Conservation (phyloP, 2,329 filamentous ascomycete genomes). For the Exophiala oligosperma region DNA sequence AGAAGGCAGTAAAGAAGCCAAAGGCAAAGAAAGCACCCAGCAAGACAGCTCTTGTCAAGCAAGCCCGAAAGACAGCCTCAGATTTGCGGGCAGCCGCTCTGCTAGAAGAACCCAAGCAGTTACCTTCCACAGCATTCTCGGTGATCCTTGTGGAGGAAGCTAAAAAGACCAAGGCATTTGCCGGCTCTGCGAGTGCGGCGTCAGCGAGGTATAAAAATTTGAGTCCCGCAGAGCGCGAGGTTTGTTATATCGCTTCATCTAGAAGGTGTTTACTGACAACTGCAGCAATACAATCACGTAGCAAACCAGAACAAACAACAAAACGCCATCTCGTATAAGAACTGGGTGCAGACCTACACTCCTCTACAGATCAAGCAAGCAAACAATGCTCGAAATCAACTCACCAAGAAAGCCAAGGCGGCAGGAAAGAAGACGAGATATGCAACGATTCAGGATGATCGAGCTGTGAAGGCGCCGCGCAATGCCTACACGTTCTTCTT, state of each 20-base stretch:
- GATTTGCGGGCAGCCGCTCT: slow-evolving; percentile 17
- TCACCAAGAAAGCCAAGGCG: slow-evolving; percentile 23
- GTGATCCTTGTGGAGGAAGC: slow-evolving; percentile 30
- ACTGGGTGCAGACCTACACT: slow-evolving; percentile 58
- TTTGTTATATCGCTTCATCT: slow-evolving; percentile 27
- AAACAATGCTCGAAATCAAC: slow-evolving; percentile 55
- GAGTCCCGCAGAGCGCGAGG: slow-evolving; percentile 37
- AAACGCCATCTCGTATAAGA: slow-evolving; percentile 46
- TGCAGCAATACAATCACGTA: slow-evolving; percentile 55
- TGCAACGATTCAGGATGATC: slow-evolving; percentile 52
- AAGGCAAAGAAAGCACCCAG: slow-evolving; percentile 32
- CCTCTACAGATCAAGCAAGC: slow-evolving; percentile 59
- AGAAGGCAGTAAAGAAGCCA: slow-evolving; percentile 19
- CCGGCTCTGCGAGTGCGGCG: slow-evolving; percentile 14
- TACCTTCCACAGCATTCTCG: slow-evolving; percentile 31
- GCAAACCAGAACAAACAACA: slow-evolving; percentile 49
- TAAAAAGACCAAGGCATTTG: slow-evolving; percentile 2
- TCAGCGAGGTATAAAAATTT: slow-evolving; percentile 36
- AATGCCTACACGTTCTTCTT: slow-evolving; percentile 47
- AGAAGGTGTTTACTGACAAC: slow-evolving; percentile 1
- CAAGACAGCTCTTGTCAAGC: slow-evolving; percentile 27
- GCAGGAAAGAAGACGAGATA: slow-evolving; percentile 18
- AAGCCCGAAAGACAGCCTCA: slow-evolving; percentile 27
- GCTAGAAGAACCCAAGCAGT: slow-evolving; percentile 35
- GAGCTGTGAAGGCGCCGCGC: slow-evolving; percentile 47